phyloP scores from a whole-genome alignment of 805 yeast genomes.

The Lachancea sp. region DNA sequence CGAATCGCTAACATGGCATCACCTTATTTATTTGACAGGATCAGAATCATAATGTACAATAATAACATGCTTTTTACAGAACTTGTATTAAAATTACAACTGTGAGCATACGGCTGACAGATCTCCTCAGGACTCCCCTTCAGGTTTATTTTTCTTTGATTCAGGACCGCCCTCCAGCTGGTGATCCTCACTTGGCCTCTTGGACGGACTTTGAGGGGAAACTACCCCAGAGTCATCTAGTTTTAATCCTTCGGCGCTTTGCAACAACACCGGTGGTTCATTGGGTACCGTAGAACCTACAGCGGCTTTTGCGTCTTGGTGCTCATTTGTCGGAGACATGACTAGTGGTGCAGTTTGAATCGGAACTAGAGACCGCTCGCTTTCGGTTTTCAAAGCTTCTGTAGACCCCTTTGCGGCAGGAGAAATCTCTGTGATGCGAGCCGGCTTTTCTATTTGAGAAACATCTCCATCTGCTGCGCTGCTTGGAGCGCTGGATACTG shows the following conservation, averaged over 20 bases:
- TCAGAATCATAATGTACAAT: background rate
- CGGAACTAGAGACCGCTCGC: background rate
- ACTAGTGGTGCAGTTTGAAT: slow-evolving; percentile 2
- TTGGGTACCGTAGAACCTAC: no score
- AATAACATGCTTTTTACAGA: background rate
- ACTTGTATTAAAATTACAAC: background rate
- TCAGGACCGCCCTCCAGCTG: background rate
- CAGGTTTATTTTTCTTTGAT: slow-evolving; percentile 1
- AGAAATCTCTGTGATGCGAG: background rate
- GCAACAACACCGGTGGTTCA: no score
- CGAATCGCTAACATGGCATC: no score
- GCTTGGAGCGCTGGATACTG: background rate
- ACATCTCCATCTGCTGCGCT: slow-evolving; percentile 1
- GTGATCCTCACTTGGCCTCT: slow-evolving; percentile 1
- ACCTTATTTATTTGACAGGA: no score
- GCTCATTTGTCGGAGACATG: background rate
- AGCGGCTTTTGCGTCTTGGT: no score
- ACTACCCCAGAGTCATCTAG: no score
- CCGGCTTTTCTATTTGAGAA: background rate
- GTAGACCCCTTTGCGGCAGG: background rate
- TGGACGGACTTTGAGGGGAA: background rate
- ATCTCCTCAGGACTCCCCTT: background rate
- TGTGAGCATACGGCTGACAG: background rate
- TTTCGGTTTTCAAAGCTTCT: background rate
- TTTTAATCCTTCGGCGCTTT: no score